Base-by-base conservation (phyloP, 305 asterid species). In the Plantago rigida region DNA sequence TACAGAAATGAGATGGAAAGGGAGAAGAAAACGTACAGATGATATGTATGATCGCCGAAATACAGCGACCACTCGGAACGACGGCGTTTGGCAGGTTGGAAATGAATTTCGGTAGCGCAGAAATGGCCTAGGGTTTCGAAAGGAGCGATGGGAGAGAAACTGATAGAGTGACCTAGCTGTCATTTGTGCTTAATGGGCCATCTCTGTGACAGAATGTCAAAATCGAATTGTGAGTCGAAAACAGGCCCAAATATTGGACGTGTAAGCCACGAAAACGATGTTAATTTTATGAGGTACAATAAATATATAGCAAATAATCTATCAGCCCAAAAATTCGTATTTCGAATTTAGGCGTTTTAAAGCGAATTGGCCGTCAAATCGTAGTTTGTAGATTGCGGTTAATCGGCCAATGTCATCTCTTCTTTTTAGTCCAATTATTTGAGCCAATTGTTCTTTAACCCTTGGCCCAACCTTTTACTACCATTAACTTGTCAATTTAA, bases 21-120 rank as follows among this genome's bases (percentile, higher is more conserved):
- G n/a, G 58, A 9, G 46, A 22, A 51, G 34, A 56, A 61, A 59
- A 47, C 74, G 69, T 52, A 75, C 83, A 9, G 63, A 13, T 46
- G 64, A 47, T 50, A 64, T 57, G 67, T 14, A 15, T 51, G 80
- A 71, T 69, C 78, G 80, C 76, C 80, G 70, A 45, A 77, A 0
- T 53, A 76, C 68, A 69, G 74, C 82, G 76, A 75, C 72, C 76
- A 36, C 62, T 55, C 36, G 62, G 45, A 17, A 69, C 73, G 74
- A 50, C 74, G 59, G 52, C 78, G 80, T 69, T 66, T 48, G n/a
- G 50, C 24, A 12, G 26, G 22, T 59, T 1, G 42, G 52, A 19
- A 15, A 10, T 17, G 12, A 17, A 7, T 13, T 29, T 53, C 13
- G 55, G 26, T 13, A 17, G 63, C 49, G 39, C 26, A 17, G 60